These are phyloP conservation scores for Suhomyces guaymorum DNA, from an alignment of 1,139 yeast genomes.

Conservation along the genomic window DNA sequence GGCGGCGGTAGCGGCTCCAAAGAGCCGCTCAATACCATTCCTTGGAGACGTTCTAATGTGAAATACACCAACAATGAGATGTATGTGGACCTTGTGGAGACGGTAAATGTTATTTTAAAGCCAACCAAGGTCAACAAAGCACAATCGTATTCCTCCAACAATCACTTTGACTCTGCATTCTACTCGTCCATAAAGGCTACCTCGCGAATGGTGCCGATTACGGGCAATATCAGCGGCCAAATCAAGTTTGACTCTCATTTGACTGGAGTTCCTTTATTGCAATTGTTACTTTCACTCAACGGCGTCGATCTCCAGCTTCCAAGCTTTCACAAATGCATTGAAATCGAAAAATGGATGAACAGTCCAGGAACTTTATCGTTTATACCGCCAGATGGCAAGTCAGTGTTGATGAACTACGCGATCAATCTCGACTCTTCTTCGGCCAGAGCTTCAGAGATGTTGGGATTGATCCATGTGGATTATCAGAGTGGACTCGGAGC, in stretches of 20 bases:
- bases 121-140: conserved; percentile 18
- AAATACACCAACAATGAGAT: conserved; percentile 75
- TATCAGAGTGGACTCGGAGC: conserved; percentile 63
- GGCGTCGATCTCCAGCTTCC: conserved; percentile 51
- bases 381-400: conserved; percentile 87
- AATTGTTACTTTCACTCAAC: conserved; percentile 50
- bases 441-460: conserved; percentile 24
- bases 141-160: conserved; percentile 11
- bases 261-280: conserved; percentile 74
- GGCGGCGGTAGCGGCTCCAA: too few relatives aligned
- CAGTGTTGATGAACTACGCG: conserved; percentile 63
- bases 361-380: conserved; percentile 54
- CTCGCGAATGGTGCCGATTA: conserved; percentile 39
- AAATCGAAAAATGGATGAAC: conserved; percentile 45
- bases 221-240: conserved; percentile 66
- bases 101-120: conserved; percentile 47
- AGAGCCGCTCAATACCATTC: conserved; percentile 33
- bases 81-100: conserved; percentile 74
- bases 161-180: conserved; percentile 21
- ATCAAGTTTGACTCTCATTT: conserved; percentile 65
- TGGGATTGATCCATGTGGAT: conserved; percentile 63
- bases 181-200: conserved; percentile 20
- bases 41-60: conserved; percentile 75
- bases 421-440: conserved; percentile 47
- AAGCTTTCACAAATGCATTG: conserved; percentile 60